phyloP scores from a whole-genome alignment of 352 stramenopile genomes.

The Phytophthora europaea region DNA sequence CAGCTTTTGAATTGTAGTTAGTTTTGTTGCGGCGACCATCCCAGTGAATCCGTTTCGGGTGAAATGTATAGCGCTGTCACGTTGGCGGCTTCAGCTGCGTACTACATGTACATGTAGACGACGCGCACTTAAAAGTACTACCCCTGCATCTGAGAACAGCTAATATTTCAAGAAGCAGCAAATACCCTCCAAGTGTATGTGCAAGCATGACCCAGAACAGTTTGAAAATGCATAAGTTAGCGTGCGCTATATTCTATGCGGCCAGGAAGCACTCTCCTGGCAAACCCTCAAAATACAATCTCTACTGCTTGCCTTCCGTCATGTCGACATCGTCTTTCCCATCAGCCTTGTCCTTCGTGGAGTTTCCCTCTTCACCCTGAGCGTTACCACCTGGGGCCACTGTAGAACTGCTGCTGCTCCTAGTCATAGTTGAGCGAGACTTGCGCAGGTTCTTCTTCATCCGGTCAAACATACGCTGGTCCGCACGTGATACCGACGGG shows the following conservation, averaged over 20 bases:
- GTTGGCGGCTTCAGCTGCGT: no score
- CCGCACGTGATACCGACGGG: slow-evolving; percentile 83
- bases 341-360: slow-evolving; percentile 2
- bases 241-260: slow-evolving; percentile 26
- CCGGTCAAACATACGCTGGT: slow-evolving; percentile 90
- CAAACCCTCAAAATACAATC: slow-evolving; percentile 24
- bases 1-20: no score
- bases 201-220: no score
- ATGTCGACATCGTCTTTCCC: slow-evolving; percentile 23
- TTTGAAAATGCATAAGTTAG: slow-evolving; percentile 12
- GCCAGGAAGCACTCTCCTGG: slow-evolving; percentile 13
- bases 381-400: neutral
- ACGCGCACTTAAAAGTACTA: no score
- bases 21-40: no score
- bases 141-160: no score
- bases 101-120: no score
- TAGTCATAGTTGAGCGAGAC: slow-evolving; percentile 53
- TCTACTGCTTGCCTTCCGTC: slow-evolving; percentile 21
- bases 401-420: slow-evolving; percentile 13
- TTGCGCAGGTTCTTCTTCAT: slow-evolving; percentile 92
- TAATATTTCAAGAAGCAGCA: neutral
- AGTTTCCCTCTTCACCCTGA: slow-evolving; percentile 1
- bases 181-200: no score
- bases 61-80: no score
- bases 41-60: no score